A percentile compares a stretch with the other conserved stretches of the same genome.
phyloP scores from a whole-genome alignment of 179 eudicot genomes.

The Gypsophila paniculata region DNA sequence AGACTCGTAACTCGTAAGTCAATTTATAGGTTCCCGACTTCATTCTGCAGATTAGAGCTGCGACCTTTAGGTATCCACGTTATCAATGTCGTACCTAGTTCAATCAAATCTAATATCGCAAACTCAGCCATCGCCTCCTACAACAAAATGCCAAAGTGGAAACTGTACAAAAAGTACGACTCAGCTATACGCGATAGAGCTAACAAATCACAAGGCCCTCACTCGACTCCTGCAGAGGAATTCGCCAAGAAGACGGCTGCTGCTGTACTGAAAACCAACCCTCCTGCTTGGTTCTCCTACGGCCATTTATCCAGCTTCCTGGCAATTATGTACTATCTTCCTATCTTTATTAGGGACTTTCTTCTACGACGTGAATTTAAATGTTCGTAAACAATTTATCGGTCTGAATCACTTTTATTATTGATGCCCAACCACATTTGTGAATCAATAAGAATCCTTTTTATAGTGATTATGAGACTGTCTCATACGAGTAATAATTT shows the following conservation, averaged over 20 bases:
- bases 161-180: constrained; percentile 60
- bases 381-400: constrained; percentile 29
- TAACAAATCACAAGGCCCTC: constrained; percentile 49
- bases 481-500: too few relatives aligned
- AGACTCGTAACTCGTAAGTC: too few relatives aligned
- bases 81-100: constrained; percentile 69
- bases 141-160: constrained; percentile 71
- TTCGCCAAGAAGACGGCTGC: constrained; percentile 70
- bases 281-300: constrained; percentile 73
- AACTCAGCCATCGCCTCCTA: constrained; percentile 46
- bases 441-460: too few relatives aligned
- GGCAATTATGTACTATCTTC: constrained; percentile 58
- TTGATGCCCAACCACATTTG: too few relatives aligned
- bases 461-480: too few relatives aligned
- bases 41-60: constrained; percentile 62
- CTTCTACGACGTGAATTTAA: constrained; percentile 43
- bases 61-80: constrained; percentile 69
- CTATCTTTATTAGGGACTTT: constrained; percentile 58
- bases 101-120: constrained; percentile 60
- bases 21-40: neutral
- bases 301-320: constrained; percentile 56
- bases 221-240: constrained; percentile 65
- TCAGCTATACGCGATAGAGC: constrained; percentile 60
- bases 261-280: constrained; percentile 47
- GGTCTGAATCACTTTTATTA: neutral